These are phyloP conservation scores for Leonotis leonurus DNA, from an alignment of 257 asterid species.

Conservation along the genomic window DNA sequence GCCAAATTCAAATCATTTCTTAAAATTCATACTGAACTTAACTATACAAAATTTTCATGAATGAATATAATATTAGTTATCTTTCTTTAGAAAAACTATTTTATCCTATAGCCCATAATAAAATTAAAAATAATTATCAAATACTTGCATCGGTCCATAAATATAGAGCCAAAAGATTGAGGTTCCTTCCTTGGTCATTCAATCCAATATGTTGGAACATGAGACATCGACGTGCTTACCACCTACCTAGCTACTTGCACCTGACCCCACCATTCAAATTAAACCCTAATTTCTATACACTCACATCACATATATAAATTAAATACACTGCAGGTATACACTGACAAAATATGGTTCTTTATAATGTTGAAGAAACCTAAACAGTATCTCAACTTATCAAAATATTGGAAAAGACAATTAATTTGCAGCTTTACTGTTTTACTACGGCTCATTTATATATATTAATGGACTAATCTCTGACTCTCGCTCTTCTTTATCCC, in stretches of 20 bases:
- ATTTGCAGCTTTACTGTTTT: not conserved
- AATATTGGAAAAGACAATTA: constrained; percentile 13
- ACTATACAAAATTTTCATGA: too few relatives aligned
- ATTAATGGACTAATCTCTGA: too few relatives aligned
- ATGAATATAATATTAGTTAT: too few relatives aligned
- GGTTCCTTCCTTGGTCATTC: not conserved
- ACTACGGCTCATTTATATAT: not conserved
- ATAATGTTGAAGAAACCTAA: constrained; percentile 18
- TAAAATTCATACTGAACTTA: too few relatives aligned
- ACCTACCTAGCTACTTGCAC: constrained; percentile 43
- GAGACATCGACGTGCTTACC: constrained; percentile 42
- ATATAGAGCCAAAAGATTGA: not conserved
- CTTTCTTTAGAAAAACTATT: too few relatives aligned
- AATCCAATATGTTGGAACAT: constrained; percentile 23
- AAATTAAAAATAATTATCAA: not conserved
- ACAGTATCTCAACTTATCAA: constrained; percentile 13
- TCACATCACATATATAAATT: not conserved
- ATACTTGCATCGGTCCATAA: not conserved
- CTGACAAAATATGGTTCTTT: constrained; percentile 12
- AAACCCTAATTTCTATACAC: constrained; percentile 39
- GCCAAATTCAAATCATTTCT: too few relatives aligned
- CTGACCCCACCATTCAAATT: constrained; percentile 42
- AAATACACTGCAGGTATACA: constrained; percentile 2
- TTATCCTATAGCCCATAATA: too few relatives aligned
- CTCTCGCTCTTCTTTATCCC: constrained; percentile 12